A percentile compares a stretch with the other conserved stretches of the same genome.
Evolutionary conservation across 2,329 filamentous ascomycete species (phyloP).

Genomic region (Aspergillus felis): DNA sequence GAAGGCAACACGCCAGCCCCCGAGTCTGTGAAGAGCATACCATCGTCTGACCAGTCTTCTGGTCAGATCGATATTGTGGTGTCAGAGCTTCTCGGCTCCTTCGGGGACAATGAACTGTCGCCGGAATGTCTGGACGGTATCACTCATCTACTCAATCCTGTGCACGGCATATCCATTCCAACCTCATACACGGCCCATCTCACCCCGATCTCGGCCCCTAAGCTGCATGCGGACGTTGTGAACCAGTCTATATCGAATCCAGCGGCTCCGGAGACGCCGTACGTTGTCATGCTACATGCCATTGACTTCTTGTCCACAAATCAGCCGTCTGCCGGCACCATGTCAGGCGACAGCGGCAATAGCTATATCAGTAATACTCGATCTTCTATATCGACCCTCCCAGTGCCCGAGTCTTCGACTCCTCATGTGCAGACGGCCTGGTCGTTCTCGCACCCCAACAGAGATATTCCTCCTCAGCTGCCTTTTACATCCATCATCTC

Average conservation of each 20-base stretch:
- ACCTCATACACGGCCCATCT: conserved; percentile 89
- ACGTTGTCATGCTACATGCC: conserved; percentile 88
- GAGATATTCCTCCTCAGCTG: conserved; percentile 32
- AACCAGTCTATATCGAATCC: conserved; percentile 59
- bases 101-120: conserved; percentile 94
- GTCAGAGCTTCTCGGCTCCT: conserved; percentile 87
- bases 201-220: conserved; percentile 85
- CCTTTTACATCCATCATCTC: conserved; percentile 51
- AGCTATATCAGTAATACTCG: conserved; percentile 20
- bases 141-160: conserved; percentile 76
- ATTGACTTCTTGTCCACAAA: conserved; percentile 78
- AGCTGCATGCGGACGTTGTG: conserved; percentile 75
- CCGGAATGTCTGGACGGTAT: conserved; percentile 96
- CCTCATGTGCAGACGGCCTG: conserved; percentile 43
- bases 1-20: conserved; percentile 38
- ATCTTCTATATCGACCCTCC: conserved; percentile 25
- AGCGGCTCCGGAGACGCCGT: conserved; percentile 82
- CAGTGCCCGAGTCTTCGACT: conserved; percentile 30
- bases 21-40: conserved; percentile 40
- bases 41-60: conserved; percentile 26
- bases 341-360: conserved; percentile 11
- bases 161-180: conserved; percentile 88
- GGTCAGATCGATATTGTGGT: conserved; percentile 77
- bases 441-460: conserved; percentile 43
- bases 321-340: conserved; percentile 39